Percentiles rank a stretch among this genome's conserved stretches.
phyloP scores from a whole-genome alignment of 805 yeast genomes.

The Hagleromyces aurorensis region DNA sequence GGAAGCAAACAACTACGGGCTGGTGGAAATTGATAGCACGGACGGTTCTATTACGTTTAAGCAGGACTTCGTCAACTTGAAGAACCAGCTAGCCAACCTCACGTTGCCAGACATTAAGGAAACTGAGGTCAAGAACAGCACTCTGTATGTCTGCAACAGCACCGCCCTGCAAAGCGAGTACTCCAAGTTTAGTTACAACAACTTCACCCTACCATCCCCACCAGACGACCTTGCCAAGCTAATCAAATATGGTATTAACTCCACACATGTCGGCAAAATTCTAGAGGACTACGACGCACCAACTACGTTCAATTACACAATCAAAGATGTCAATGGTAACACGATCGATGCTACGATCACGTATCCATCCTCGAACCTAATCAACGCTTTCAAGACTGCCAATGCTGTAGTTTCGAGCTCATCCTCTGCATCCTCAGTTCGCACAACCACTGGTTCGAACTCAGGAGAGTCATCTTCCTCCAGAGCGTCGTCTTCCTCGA shows the following conservation, averaged over 20 bases:
- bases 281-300: conserved; percentile 33
- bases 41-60: conserved; percentile 36
- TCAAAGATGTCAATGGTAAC: conserved; percentile 32
- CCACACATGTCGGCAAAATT: conserved; percentile 38
- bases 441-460: conserved; percentile 15
- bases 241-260: conserved; percentile 42
- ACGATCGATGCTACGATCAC: conserved; percentile 31
- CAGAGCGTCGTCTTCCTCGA: too few relatives aligned
- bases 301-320: conserved; percentile 35
- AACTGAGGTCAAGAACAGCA: conserved; percentile 28
- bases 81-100: conserved; percentile 34
- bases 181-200: conserved; percentile 36
- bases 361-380: conserved; percentile 29
- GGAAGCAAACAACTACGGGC: conserved; percentile 72
- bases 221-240: conserved; percentile 37
- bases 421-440: conserved; percentile 13
- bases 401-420: conserved; percentile 7
- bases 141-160: conserved; percentile 36
- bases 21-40: conserved; percentile 43
- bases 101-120: conserved; percentile 34
- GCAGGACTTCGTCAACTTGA: conserved; percentile 46
- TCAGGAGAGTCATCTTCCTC: too few relatives aligned
- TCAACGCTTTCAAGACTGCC: conserved; percentile 29
- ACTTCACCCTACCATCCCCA: conserved; percentile 41
- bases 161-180: conserved; percentile 31